These are phyloP conservation scores for Leishmania martiniquensis DNA, from an alignment of 208 protist species.

Conservation along the genomic window DNA sequence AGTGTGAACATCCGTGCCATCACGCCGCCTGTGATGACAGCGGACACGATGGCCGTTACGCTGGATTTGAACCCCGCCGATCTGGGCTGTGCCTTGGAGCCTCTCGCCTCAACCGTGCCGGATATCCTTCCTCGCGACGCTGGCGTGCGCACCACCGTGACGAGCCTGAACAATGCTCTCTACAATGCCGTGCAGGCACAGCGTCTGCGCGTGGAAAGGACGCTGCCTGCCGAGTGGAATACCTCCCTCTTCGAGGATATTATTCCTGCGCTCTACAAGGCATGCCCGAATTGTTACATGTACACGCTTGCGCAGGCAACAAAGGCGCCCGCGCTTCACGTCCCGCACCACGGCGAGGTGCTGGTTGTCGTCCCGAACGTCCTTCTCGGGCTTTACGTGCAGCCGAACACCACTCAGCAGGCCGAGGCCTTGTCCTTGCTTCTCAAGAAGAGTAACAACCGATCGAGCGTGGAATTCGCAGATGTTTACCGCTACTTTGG, in stretches of 20 bases:
- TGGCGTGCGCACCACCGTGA: constrained; percentile 24
- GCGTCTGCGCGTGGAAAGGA: constrained; percentile 4
- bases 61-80: constrained; percentile 24
- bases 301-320: constrained; percentile 12
- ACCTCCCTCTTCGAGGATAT: constrained; percentile 54
- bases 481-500: neutral
- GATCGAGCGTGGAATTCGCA: neutral
- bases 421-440: neutral
- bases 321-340: constrained; percentile 9
- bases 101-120: constrained; percentile 5
- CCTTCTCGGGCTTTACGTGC: constrained; percentile 33
- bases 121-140: constrained; percentile 28
- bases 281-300: constrained; percentile 67
- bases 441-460: neutral
- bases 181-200: constrained; percentile 13
- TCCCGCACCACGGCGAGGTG: constrained; percentile 1
- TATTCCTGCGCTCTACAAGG: constrained; percentile 45
- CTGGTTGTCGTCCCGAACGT: constrained; percentile 18
- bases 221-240: constrained; percentile 39
- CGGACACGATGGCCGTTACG: constrained; percentile 22
- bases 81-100: constrained; percentile 5
- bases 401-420: neutral
- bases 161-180: constrained; percentile 49
- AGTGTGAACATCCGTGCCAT: constrained; percentile 13
- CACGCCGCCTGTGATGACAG: constrained; percentile 36